Evolutionary conservation across 345 rosid genomes (phyloP), one percentile per base, ranked within the genome.

Genomic region (Ceriops decandra): DNA sequence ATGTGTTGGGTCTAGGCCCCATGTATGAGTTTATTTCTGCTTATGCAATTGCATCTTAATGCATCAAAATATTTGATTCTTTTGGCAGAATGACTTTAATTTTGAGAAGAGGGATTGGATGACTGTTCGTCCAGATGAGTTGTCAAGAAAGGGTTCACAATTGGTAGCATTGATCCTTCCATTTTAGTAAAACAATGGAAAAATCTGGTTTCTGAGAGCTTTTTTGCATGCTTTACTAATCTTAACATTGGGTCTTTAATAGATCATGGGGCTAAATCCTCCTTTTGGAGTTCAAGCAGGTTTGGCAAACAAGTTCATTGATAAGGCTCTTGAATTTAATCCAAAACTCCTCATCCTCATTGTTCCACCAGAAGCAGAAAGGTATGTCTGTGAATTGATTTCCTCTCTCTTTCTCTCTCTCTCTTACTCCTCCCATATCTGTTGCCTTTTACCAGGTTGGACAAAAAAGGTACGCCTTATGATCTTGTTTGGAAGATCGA

Each of bases 241-340:
- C 71, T 20, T 68, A 21, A 6, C 54, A 68, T 28, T 54, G 53
- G 62, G 27, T 72, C 38, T 64, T 70, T 74, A 59, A 69, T 78
- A 95, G 99, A 85, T 95, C 70, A 87, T 91, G 96, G 97, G 99
- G 73, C 73, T 91, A 69, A 95, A 91, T 81, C 99, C 99, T 73
- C 99, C 99, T 52, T 95, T 95, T 77, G 99, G 99, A 72, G 78
- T 85, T 67, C 85, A 84, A 74, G 90, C 87, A 59, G 76, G 78
- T 71, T 83, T 81, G 79, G 99, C 96, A 31, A 88, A 91, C 82
- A 79, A 80, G 84, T 89, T 95, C 66, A 84, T 95, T 52, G 67
- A 83, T 13, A 87, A 87, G 84, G 96, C 97, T 70, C 97, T 95
- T 57, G 81, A 87, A 67, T 95, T 95, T 80, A 81, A 83, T 56